phyloP scores from a whole-genome alignment of 805 yeast species.

The Yarrowia sp. region DNA sequence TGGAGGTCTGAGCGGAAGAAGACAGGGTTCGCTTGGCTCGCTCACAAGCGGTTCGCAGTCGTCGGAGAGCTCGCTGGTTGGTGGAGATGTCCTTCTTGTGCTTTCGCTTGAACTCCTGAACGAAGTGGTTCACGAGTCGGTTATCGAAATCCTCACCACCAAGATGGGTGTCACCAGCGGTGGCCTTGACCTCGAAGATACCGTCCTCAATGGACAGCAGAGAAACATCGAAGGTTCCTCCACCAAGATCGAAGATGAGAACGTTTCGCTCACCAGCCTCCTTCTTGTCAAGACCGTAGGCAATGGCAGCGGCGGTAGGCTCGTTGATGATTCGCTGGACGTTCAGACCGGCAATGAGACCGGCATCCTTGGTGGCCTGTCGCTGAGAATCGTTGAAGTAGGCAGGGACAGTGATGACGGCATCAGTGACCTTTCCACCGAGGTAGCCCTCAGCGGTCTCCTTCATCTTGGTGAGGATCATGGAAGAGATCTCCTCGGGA shows the following conservation, averaged over 20 bases:
- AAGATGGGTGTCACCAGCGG: slow-evolving; percentile 89
- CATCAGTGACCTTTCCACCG: slow-evolving; percentile 84
- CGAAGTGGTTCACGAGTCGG: slow-evolving; percentile 93
- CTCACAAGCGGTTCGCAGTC: slow-evolving; percentile 98
- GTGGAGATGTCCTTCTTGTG: slow-evolving; percentile 90
- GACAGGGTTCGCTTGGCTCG: slow-evolving; percentile 99
- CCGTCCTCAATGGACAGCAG: slow-evolving; percentile 93
- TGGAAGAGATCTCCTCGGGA: slow-evolving; percentile 93
- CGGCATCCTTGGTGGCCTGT: slow-evolving; percentile 98
- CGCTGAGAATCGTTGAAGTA: slow-evolving; percentile 97
- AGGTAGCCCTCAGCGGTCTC: slow-evolving; percentile 91
- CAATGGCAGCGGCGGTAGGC: slow-evolving; percentile 99
- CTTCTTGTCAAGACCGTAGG: slow-evolving; percentile 83
- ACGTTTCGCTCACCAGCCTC: slow-evolving; percentile 85
- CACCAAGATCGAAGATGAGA: slow-evolving; percentile 94
- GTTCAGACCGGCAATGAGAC: slow-evolving; percentile 93
- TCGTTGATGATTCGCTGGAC: slow-evolving; percentile 95
- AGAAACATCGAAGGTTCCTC: slow-evolving; percentile 98
- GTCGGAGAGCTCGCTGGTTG: slow-evolving; percentile 97
- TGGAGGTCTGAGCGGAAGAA: slow-evolving; percentile 91
- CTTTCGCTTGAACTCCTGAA: slow-evolving; percentile 96
- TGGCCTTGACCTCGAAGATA: slow-evolving; percentile 95
- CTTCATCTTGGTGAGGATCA: slow-evolving; percentile 92
- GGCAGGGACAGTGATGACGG: slow-evolving; percentile 96
- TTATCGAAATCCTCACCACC: slow-evolving; percentile 99